phyloP scores from a whole-genome alignment of 2,329 filamentous ascomycete species.

The Apiospora arundinis region DNA sequence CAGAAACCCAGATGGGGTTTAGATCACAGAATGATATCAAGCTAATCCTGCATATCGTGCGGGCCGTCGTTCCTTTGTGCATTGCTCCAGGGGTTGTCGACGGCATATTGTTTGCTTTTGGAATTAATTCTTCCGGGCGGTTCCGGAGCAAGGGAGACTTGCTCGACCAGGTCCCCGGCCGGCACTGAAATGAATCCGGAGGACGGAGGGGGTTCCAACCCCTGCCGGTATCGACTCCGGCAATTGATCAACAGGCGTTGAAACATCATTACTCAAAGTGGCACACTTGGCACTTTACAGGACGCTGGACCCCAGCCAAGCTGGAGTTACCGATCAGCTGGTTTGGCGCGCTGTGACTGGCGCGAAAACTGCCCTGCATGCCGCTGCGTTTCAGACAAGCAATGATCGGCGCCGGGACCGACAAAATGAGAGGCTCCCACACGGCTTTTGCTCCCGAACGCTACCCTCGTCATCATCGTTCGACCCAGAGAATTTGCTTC shows the following conservation, averaged over 20 bases:
- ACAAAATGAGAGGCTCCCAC: background rate
- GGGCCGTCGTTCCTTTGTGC: background rate
- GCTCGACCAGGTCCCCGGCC: background rate
- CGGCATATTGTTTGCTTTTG: background rate
- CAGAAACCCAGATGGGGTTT: background rate
- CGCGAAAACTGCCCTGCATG: background rate
- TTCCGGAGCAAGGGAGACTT: background rate
- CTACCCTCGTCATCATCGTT: background rate
- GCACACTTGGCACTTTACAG: background rate
- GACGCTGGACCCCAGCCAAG: background rate
- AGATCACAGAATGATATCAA: background rate
- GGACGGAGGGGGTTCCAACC: background rate
- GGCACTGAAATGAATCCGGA: background rate
- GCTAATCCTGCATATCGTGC: background rate
- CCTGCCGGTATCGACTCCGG: conserved; percentile 10
- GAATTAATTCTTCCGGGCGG: background rate
- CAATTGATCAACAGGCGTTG: background rate
- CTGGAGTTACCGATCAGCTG: background rate
- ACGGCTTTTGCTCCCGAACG: background rate
- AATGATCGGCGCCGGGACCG: background rate
- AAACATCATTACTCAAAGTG: background rate
- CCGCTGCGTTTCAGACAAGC: conserved; percentile 2
- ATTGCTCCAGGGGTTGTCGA: background rate
- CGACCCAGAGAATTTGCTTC: background rate
- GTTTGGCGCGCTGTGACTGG: background rate